phyloP scores from a whole-genome alignment of 1,284 basidiomycete genomes.

The Sanghuangporus baumii region DNA sequence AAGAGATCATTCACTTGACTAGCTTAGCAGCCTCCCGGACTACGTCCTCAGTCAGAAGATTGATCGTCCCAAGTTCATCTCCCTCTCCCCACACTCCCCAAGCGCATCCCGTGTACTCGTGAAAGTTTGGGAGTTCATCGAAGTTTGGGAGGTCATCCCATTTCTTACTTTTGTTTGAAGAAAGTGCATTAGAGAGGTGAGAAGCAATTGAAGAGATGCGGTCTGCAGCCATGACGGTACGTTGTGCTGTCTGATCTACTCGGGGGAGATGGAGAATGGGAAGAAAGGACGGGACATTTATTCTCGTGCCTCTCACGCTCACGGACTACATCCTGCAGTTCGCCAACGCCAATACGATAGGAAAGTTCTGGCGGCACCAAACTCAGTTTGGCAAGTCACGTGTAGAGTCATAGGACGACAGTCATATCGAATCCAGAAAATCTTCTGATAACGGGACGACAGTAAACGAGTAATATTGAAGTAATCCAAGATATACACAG shows the following conservation, averaged over 20 bases:
- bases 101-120: slow-evolving; percentile 56
- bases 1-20: slow-evolving; percentile 42
- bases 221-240: not conserved
- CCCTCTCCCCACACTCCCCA: slow-evolving; percentile 70
- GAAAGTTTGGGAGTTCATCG: slow-evolving; percentile 56
- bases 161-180: not conserved
- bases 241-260: not conserved
- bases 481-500: no score
- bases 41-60: slow-evolving; percentile 59
- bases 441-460: no score
- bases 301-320: no score
- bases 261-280: not conserved
- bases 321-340: no score
- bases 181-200: not conserved
- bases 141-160: slow-evolving; percentile 42
- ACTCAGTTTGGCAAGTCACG: no score
- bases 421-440: no score
- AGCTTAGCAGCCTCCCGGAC: slow-evolving; percentile 62
- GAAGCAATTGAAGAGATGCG: not conserved
- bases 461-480: no score
- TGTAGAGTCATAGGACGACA: no score
- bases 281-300: not conserved
- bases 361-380: no score
- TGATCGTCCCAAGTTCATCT: slow-evolving; percentile 68
- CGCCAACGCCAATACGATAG: no score